Conservation (phyloP, 352 stramenopile species). For the Phytophthora boehmeriae region DNA sequence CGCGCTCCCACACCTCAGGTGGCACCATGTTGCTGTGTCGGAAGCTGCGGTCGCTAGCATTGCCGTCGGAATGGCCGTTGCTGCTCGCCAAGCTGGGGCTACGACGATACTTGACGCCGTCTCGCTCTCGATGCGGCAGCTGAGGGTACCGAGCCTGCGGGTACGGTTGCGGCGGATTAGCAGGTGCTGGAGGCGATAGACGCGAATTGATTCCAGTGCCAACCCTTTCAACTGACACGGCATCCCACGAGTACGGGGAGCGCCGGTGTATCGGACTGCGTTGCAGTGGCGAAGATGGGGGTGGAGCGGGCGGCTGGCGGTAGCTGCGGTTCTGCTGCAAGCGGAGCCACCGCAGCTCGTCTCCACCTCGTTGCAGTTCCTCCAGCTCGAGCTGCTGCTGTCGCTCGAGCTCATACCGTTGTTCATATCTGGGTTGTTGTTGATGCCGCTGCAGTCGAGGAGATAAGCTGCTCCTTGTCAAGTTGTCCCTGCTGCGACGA, state of each 20-base stretch:
- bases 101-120: conserved; percentile 20
- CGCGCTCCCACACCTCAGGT: conserved; percentile 64
- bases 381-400: conserved; percentile 19
- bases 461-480: conserved; percentile 3
- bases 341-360: conserved; percentile 16
- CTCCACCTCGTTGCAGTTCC: conserved; percentile 15
- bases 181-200: not conserved
- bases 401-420: conserved; percentile 7
- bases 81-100: conserved; percentile 25
- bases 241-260: conserved; percentile 22
- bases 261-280: conserved; percentile 10
- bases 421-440: conserved; percentile 13
- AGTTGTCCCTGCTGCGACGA: conserved; percentile 1
- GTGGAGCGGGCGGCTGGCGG: conserved; percentile 21
- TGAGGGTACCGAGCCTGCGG: conserved; percentile 17
- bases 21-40: conserved; percentile 64
- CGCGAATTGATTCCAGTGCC: not conserved
- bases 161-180: conserved; percentile 7
- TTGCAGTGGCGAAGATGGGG: conserved; percentile 16
- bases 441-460: conserved; percentile 17
- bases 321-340: conserved; percentile 23
- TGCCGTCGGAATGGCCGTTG: conserved; percentile 28
- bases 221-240: conserved; percentile 7
- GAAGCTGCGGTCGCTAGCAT: conserved; percentile 39
- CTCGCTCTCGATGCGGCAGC: conserved; percentile 8